Conservation (phyloP, 768 basidiomycete genomes). For the Leucogyrophana mollusca region DNA sequence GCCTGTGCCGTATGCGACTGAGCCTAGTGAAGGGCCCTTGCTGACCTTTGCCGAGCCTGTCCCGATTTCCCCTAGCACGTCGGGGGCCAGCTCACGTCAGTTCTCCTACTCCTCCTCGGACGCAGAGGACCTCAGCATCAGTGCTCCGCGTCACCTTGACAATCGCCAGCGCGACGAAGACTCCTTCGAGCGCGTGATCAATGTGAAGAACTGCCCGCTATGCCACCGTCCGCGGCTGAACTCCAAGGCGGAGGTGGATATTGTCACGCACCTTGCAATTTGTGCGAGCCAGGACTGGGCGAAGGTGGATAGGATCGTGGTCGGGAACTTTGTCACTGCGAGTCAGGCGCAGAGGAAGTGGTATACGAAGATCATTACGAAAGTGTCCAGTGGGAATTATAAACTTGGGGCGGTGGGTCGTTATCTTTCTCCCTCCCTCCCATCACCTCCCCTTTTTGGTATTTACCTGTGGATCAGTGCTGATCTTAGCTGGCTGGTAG, state of each 20-base stretch:
- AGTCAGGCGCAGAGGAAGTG: slow-evolving; percentile 96
- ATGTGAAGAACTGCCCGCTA: slow-evolving; percentile 90
- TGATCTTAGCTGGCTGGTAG: slow-evolving; percentile 33
- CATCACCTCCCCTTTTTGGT: neutral
- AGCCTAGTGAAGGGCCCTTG: slow-evolving; percentile 47
- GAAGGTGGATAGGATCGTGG: slow-evolving; percentile 84
- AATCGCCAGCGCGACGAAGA: slow-evolving; percentile 31
- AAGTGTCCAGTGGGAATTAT: slow-evolving; percentile 86
- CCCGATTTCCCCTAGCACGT: slow-evolving; percentile 10
- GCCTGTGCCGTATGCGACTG: slow-evolving; percentile 36
- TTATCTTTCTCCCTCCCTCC: slow-evolving; percentile 2
- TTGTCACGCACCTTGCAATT: slow-evolving; percentile 94
- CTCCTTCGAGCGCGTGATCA: slow-evolving; percentile 83
- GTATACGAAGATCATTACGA: slow-evolving; percentile 87
- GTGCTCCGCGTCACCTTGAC: too few species aligned
- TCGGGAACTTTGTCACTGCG: slow-evolving; percentile 92
- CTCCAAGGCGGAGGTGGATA: slow-evolving; percentile 88
- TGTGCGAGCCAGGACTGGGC: slow-evolving; percentile 95
- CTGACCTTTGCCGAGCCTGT: slow-evolving; percentile 28
- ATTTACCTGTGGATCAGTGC: neutral
- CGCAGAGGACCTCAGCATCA: slow-evolving; percentile 35
- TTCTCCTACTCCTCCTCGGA: slow-evolving; percentile 41
- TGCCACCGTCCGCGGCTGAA: slow-evolving; percentile 87
- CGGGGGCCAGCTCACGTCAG: slow-evolving; percentile 21
- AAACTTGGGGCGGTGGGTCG: slow-evolving; percentile 84